Evolutionary conservation across 2,329 filamentous ascomycete genomes (phyloP).

Genomic region (Trichoderma breve): DNA sequence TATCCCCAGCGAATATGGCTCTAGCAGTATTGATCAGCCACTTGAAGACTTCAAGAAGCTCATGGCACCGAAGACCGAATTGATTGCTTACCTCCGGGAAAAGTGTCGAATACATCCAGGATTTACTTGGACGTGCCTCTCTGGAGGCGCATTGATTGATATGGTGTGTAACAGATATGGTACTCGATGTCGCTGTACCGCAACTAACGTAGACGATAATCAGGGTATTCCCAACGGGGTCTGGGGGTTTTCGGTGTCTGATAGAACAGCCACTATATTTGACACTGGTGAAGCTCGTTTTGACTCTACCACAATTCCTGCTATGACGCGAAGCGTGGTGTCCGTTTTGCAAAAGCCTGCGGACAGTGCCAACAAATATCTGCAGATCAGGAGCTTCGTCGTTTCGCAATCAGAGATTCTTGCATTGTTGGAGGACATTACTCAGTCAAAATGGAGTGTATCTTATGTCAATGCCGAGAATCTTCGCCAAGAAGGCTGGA

Average conservation of each 20-base stretch:
- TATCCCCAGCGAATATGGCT: not conserved
- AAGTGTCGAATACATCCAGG: not conserved
- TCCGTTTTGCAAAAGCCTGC: not conserved
- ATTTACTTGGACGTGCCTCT: not conserved
- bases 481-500: not conserved
- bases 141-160: not conserved
- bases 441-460: not conserved
- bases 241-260: not conserved
- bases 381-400: not conserved
- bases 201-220: not conserved
- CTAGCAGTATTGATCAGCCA: not conserved
- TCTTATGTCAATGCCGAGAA: not conserved
- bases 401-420: not conserved
- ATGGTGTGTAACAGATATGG: not conserved
- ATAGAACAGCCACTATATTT: not conserved
- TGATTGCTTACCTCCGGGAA: not conserved
- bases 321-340: not conserved
- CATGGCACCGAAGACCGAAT: not conserved
- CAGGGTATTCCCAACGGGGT: not conserved
- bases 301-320: not conserved
- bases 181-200: not conserved
- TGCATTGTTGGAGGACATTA: not conserved
- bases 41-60: slow-evolving; percentile 1
- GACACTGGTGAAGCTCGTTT: slow-evolving; percentile 1
- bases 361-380: not conserved